Base-by-base conservation (phyloP, 2,329 filamentous ascomycete genomes). In the Thelonectria blattea region DNA sequence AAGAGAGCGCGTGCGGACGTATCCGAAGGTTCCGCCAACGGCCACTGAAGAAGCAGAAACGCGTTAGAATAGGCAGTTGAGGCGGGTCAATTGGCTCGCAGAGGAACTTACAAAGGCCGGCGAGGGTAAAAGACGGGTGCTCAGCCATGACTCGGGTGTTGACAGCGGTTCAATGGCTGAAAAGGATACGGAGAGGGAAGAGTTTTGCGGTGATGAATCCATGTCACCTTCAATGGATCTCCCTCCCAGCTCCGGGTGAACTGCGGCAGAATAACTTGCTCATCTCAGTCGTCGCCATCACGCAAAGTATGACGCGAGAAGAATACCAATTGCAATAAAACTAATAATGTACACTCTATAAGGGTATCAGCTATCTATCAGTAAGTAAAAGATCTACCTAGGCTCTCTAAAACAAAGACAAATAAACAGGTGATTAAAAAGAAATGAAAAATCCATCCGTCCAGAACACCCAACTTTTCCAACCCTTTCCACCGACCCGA, bases 61-160 rank as follows among this genome's bases (percentile, higher is more conserved):
- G 8, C 6, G 17, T 49, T 6, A 24, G 17, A 12, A 18, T 5
- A 2, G 11, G 17, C 62, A 18, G 61, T 14, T 20, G 52, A 30
- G 27, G 2, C 5, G 27, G 27, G 27, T 48, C 46, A 43, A 15
- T 52, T 50, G 53, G 12, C 1, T 14, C 0, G 11, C 0, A 2
- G 1, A 1, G 5, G 1, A 6, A 69, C 77, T 72, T 68, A 79
- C 77, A 53, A 3, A 79, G 73, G 43, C 67, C 75, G 1, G 77
- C 75, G 6, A 79, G 72, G 22, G 77, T 78, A 52, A 79, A 78
- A 0, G 76, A 77, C 41, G 76, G 77, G 58, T 79, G 77, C 37
- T 79, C 74, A 17, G 77, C 76, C 76, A 78, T 78, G 48, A 41
- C 37, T 52, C 8, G 27, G 49, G 32, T 37, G 34, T 24, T 22